Evolutionary conservation across 1,139 yeast species (phyloP).

Genomic region (Zygoascus meyerae): DNA sequence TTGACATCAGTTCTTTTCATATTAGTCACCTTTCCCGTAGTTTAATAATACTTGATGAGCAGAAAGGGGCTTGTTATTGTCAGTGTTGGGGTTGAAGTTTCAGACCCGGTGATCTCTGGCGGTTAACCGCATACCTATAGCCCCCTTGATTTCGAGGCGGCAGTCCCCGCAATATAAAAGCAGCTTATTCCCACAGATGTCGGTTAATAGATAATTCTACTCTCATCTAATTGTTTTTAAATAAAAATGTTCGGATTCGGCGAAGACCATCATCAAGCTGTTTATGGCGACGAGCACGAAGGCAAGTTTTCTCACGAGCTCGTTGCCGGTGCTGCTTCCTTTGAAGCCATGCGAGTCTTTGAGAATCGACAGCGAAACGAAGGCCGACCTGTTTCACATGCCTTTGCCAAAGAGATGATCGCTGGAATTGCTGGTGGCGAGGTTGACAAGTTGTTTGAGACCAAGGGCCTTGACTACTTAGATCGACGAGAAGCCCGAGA

Average conservation of each 20-base stretch:
- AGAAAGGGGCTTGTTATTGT: too few relatives aligned
- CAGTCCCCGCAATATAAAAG: too few relatives aligned
- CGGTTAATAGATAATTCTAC: too few relatives aligned
- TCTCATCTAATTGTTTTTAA: neutral
- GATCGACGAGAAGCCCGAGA: slow-evolving; percentile 37
- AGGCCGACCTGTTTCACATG: slow-evolving; percentile 27
- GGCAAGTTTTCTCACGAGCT: slow-evolving; percentile 28
- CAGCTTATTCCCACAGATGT: too few relatives aligned
- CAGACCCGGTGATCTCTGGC: too few relatives aligned
- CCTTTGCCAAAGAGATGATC: slow-evolving; percentile 27
- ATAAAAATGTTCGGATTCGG: slow-evolving; percentile 19
- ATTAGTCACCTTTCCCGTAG: too few relatives aligned
- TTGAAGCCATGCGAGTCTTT: slow-evolving; percentile 26
- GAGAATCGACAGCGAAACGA: slow-evolving; percentile 28
- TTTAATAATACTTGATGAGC: too few relatives aligned
- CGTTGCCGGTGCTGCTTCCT: slow-evolving; percentile 31
- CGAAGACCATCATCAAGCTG: slow-evolving; percentile 17
- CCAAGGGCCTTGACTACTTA: slow-evolving; percentile 28
- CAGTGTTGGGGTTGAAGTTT: too few relatives aligned
- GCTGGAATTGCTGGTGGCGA: slow-evolving; percentile 33
- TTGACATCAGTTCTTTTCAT: too few relatives aligned
- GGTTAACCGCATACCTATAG: too few relatives aligned
- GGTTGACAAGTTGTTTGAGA: slow-evolving; percentile 30
- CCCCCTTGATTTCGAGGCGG: too few relatives aligned
- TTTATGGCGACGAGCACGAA: slow-evolving; percentile 22